Evolutionary conservation across 108 stramenopile genomes (phyloP).

Genomic region (Thalassiosira profunda): DNA sequence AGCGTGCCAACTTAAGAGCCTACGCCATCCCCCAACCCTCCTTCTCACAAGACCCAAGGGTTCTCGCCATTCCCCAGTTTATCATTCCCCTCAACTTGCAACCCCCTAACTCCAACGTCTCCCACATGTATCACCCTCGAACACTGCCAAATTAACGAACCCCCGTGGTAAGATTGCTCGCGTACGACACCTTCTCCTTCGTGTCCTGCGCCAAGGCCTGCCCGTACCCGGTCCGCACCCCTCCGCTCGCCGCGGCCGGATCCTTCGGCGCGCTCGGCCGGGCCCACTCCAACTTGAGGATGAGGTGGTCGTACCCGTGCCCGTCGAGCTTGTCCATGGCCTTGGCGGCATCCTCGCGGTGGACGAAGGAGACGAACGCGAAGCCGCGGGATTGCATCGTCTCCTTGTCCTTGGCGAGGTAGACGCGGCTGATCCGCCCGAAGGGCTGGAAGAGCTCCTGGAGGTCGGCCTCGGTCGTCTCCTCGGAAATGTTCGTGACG

Average conservation of each 20-base stretch:
- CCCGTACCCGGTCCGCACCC: conserved; percentile 94
- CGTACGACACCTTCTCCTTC: conserved; percentile 94
- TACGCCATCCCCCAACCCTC: too few species aligned
- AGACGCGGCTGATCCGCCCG: conserved; percentile 96
- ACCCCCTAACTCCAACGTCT: too few species aligned
- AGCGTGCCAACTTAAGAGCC: too few species aligned
- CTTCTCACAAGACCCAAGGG: too few species aligned
- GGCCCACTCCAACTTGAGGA: conserved; percentile 99
- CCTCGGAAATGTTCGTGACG: conserved; percentile 98
- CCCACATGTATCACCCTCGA: too few species aligned
- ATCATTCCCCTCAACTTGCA: too few species aligned
- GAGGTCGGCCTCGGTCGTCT: conserved; percentile 96
- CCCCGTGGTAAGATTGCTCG: conserved; percentile 92
- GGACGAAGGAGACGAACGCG: conserved; percentile 96
- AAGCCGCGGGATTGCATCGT: conserved; percentile 94
- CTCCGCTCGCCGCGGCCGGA: conserved; percentile 74
- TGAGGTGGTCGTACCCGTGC: conserved; percentile 99
- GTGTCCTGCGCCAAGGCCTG: conserved; percentile 99
- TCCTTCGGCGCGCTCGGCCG: conserved; percentile 95
- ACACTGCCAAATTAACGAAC: too few species aligned
- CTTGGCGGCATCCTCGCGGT: conserved; percentile 89
- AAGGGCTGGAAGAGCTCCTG: conserved; percentile 95
- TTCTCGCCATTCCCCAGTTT: too few species aligned
- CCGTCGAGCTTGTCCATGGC: conserved; percentile 98
- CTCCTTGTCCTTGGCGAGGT: conserved; percentile 97